Evolutionary conservation across 225 moss, liverwort and hornwort genomes (phyloP).

Genomic region (Antitrichia curtipendula): DNA sequence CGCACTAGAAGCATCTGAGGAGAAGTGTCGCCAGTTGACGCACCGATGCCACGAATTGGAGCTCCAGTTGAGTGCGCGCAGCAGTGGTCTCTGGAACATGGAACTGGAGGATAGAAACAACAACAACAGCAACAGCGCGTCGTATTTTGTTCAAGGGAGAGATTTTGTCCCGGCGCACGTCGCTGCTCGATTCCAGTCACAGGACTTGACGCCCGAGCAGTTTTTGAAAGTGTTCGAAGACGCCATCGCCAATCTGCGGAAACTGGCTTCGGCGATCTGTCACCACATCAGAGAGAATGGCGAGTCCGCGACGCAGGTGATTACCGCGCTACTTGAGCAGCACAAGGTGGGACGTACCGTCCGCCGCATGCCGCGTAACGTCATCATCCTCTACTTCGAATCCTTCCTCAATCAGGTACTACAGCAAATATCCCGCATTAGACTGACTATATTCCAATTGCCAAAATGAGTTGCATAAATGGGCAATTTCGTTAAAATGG

Average conservation of each 20-base stretch:
- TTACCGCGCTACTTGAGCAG: slow-evolving; percentile 26
- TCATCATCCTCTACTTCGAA: slow-evolving; percentile 37
- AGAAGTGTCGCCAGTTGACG: slow-evolving; percentile 3
- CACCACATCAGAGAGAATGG: slow-evolving; percentile 20
- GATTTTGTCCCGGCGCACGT: background rate
- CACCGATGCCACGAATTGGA: slow-evolving; percentile 22
- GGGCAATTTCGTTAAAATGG: too few species aligned
- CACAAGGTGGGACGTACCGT: slow-evolving; percentile 28
- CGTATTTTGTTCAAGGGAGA: background rate
- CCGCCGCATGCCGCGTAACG: slow-evolving; percentile 24
- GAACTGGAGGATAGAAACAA: background rate
- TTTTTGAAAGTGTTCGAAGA: slow-evolving; percentile 23
- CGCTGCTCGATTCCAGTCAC: background rate
- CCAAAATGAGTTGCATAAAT: background rate
- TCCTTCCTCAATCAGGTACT: slow-evolving; percentile 30
- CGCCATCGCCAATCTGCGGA: slow-evolving; percentile 8
- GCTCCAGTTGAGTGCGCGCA: background rate
- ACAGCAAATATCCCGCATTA: background rate
- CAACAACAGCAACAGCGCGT: background rate
- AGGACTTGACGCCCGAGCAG: slow-evolving; percentile 7
- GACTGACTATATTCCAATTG: background rate
- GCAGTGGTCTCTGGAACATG: slow-evolving; percentile 5
- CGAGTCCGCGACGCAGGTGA: slow-evolving; percentile 27
- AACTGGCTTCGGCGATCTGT: slow-evolving; percentile 5
- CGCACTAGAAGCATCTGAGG: slow-evolving; percentile 1